Evolutionary conservation across 1,284 basidiomycete species (phyloP).

Genomic region (Ganoderma meredithae): DNA sequence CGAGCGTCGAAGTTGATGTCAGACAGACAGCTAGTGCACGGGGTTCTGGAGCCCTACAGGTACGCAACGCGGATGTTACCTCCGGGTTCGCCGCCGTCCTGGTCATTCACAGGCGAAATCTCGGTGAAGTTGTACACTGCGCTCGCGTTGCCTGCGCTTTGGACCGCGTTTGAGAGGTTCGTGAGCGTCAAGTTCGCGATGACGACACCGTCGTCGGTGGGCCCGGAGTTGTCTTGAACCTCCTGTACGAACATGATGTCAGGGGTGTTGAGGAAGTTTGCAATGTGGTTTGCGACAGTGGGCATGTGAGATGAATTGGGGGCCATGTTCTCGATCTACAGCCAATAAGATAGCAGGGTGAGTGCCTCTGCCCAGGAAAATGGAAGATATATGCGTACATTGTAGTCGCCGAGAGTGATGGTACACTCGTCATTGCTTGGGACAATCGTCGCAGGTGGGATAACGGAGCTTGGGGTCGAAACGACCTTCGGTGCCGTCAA

Average conservation of each 20-base stretch:
- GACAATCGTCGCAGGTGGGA: constrained; percentile 52
- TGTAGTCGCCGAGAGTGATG: constrained; percentile 66
- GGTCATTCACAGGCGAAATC: constrained; percentile 56
- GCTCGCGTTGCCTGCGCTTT: constrained; percentile 44
- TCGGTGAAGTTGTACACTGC: constrained; percentile 55
- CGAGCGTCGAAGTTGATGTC: neutral
- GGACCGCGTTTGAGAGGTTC: constrained; percentile 58
- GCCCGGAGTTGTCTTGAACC: constrained; percentile 68
- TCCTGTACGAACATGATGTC: constrained; percentile 72
- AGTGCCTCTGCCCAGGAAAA: no score
- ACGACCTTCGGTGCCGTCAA: constrained; percentile 58
- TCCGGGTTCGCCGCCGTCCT: constrained; percentile 67
- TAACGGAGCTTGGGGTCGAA: constrained; percentile 46
- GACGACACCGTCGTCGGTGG: constrained; percentile 60
- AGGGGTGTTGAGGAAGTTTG: constrained; percentile 55
- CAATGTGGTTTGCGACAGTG: constrained; percentile 60
- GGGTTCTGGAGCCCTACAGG: constrained; percentile 44
- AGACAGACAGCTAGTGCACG: neutral
- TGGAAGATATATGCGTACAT: constrained; percentile 43
- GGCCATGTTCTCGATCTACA: constrained; percentile 62
- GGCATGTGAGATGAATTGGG: constrained; percentile 56
- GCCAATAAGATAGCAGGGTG: neutral
- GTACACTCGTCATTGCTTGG: constrained; percentile 42
- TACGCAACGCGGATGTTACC: constrained; percentile 70
- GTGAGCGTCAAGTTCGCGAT: constrained; percentile 60